Conservation (phyloP, 2,329 filamentous ascomycete genomes). For the Dissoconium aciculare region DNA sequence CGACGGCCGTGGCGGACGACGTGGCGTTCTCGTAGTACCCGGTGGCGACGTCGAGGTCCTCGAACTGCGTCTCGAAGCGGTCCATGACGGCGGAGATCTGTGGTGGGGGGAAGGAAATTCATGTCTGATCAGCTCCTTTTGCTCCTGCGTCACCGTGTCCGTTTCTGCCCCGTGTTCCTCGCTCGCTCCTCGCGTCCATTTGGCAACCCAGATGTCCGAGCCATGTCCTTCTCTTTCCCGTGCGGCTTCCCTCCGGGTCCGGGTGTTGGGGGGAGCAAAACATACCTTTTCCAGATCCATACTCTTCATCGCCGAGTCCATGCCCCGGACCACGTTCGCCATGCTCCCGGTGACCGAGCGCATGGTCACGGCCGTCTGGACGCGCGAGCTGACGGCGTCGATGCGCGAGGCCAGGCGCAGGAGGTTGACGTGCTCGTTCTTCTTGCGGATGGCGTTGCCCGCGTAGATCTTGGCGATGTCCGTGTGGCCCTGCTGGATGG, state of each 20-base stretch:
- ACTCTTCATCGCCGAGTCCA: slow-evolving; percentile 48
- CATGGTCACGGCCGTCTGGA: slow-evolving; percentile 52
- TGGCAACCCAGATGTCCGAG: too few species aligned
- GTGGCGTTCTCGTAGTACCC: slow-evolving; percentile 79
- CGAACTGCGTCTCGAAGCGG: slow-evolving; percentile 45
- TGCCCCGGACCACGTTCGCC: slow-evolving; percentile 46
- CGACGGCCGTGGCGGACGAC: slow-evolving; percentile 58
- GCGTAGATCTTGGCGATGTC: slow-evolving; percentile 51
- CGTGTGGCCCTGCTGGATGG: slow-evolving; percentile 41
- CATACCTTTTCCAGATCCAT: slow-evolving; percentile 48
- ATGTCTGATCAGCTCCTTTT: not conserved
- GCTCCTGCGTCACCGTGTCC: too few species aligned
- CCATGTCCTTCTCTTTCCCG: not conserved
- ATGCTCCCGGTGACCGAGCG: slow-evolving; percentile 45
- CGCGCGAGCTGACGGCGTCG: slow-evolving; percentile 43
- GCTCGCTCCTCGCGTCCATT: too few species aligned
- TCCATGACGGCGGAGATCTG: slow-evolving; percentile 53
- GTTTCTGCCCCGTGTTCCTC: too few species aligned
- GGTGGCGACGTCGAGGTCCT: slow-evolving; percentile 37
- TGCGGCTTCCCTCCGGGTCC: too few species aligned
- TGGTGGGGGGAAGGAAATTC: not conserved
- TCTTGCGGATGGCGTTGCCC: slow-evolving; percentile 48
- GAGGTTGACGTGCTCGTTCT: slow-evolving; percentile 47
- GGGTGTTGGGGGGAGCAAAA: not conserved
- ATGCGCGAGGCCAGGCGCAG: slow-evolving; percentile 42